Conservation (phyloP, 2,329 filamentous ascomycete species). For the Paraphoma chrysanthemicola region DNA sequence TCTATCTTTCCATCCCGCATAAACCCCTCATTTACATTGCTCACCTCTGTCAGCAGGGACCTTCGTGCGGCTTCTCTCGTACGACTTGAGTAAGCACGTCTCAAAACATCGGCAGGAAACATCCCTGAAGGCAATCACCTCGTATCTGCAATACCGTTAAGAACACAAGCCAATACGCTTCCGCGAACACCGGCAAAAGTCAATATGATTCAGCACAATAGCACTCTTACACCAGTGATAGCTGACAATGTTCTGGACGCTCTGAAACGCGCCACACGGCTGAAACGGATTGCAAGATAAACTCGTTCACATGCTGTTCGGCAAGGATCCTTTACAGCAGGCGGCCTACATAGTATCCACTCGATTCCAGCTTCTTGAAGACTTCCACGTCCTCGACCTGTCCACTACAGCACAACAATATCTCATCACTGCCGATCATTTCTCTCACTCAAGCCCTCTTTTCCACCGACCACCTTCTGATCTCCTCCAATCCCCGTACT, state of each 20-base stretch:
- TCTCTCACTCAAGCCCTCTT: constrained; percentile 32
- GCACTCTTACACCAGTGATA: neutral
- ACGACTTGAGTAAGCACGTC: neutral
- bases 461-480: constrained; percentile 40
- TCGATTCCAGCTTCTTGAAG: neutral
- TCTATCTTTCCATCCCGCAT: constrained; percentile 6
- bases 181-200: constrained; percentile 2
- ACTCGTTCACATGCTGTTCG: too few species aligned
- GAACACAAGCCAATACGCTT: neutral
- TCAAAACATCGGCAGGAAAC: neutral
- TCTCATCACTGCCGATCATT: too few species aligned
- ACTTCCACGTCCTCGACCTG: neutral
- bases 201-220: neutral
- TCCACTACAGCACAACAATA: too few species aligned
- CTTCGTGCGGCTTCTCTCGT: neutral
- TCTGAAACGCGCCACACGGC: neutral
- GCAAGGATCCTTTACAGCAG: too few species aligned
- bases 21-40: too few species aligned
- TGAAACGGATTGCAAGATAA: too few species aligned
- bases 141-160: neutral
- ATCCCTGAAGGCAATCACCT: neutral
- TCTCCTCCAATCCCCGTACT: constrained; percentile 43
- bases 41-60: neutral
- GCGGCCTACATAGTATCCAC: neutral
- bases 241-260: neutral